Evolutionary conservation across 225 moss, liverwort and hornwort genomes (phyloP).

Genomic region (Marchantia polymorpha): DNA sequence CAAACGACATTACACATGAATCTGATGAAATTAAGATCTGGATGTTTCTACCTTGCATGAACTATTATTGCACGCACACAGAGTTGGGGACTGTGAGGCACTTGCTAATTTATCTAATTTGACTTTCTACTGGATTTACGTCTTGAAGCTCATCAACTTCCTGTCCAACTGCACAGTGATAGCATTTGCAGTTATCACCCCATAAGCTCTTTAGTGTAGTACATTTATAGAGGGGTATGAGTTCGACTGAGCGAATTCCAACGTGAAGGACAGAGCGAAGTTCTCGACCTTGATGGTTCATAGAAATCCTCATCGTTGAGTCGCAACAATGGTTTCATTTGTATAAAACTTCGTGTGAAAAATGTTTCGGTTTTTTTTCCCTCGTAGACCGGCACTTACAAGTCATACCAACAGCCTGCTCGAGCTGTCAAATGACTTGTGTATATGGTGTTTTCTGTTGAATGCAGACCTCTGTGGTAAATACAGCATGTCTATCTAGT

Average conservation of each 20-base stretch:
- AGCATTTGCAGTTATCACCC: background rate
- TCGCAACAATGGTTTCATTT: background rate
- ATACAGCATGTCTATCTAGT: conserved; percentile 6
- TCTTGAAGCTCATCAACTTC: background rate
- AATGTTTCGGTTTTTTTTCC: too few relatives aligned
- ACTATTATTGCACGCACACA: background rate
- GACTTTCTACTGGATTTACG: background rate
- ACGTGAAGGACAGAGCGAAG: background rate
- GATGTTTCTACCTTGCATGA: background rate
- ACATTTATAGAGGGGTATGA: background rate
- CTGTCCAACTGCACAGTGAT: background rate
- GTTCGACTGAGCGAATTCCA: background rate
- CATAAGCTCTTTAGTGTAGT: too few relatives aligned
- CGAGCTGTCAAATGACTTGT: background rate
- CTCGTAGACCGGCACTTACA: background rate
- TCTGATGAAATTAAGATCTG: background rate
- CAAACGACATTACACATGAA: background rate
- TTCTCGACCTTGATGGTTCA: too few relatives aligned
- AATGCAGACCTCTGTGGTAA: conserved; percentile 10
- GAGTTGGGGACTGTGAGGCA: background rate
- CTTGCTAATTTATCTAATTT: background rate
- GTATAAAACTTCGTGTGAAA: background rate
- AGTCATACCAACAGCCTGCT: background rate
- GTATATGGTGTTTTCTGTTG: background rate
- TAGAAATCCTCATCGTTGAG: background rate